Evolutionary conservation across 768 basidiomycete genomes (phyloP).

Genomic region (Trametes gibbosa): DNA sequence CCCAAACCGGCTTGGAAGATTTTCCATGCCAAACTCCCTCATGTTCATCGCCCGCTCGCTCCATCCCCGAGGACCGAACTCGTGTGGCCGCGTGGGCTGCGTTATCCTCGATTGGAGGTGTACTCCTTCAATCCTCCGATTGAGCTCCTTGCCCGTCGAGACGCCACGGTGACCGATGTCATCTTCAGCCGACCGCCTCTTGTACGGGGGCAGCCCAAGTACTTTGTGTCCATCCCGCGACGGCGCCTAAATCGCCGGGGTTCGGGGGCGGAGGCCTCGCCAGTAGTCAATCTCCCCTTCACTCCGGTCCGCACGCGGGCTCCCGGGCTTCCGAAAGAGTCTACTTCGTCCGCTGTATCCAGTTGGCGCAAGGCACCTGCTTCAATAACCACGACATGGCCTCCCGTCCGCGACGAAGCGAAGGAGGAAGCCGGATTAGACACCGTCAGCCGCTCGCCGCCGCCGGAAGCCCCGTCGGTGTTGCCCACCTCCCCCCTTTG

Average conservation of each 20-base stretch:
- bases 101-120: slow-evolving; percentile 56
- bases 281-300: slow-evolving; percentile 41
- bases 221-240: slow-evolving; percentile 38
- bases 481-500: slow-evolving; percentile 2
- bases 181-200: slow-evolving; percentile 49
- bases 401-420: slow-evolving; percentile 5
- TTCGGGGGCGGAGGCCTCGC: slow-evolving; percentile 14
- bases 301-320: slow-evolving; percentile 13
- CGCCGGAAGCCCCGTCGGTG: slow-evolving; percentile 47
- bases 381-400: slow-evolving; percentile 22
- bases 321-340: slow-evolving; percentile 22
- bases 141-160: slow-evolving; percentile 57
- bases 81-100: slow-evolving; percentile 38
- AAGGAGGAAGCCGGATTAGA: slow-evolving; percentile 33
- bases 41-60: slow-evolving; percentile 39
- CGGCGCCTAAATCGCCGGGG: slow-evolving; percentile 4
- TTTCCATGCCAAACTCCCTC: slow-evolving; percentile 37
- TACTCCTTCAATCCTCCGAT: slow-evolving; percentile 72
- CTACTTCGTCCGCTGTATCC: slow-evolving; percentile 27
- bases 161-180: slow-evolving; percentile 62
- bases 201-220: slow-evolving; percentile 34
- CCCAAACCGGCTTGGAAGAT: slow-evolving; percentile 28
- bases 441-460: slow-evolving; percentile 66
- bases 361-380: slow-evolving; percentile 39
- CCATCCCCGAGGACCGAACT: slow-evolving; percentile 49